Evolutionary conservation across 352 stramenopile genomes (phyloP), one percentile per base, ranked within the genome.

Genomic region (Phytophthora sojae): DNA sequence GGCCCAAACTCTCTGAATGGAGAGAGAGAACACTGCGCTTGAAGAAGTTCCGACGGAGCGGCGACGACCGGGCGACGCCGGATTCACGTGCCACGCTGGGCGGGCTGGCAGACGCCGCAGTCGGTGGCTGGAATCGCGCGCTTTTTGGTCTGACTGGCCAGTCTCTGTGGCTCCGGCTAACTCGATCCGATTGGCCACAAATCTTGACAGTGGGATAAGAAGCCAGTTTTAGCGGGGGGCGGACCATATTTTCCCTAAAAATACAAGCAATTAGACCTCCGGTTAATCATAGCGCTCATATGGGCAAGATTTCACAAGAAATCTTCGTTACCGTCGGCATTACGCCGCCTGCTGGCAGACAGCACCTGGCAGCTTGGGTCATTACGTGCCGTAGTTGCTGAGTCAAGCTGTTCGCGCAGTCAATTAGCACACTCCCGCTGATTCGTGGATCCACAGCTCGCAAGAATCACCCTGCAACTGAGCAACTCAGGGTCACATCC

Each of bases 101-200:
- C 30, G 26, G 5, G n/a, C 17, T 51, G 47, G 47, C 47, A 65
- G 23, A 60, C 51, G 44, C 35, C 26, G 26, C 42, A 71, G 68
- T 75, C 52, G 35, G 54, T 75, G 67, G 67, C 67, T 70, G 56
- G 70, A 73, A 69, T 66, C 39, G 60, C 56, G 57, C 57, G 57
- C 57, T 67, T 65, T 72, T 73, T 29, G 11, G 49, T 70, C 63
- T 71, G 51, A 39, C 29, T 17, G 55, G 23, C n/a, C 25, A 30
- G 17, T 69, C 44, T 61, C 30, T 12, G 23, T 2, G 14, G 8
- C 30, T 21, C 19, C 42, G 42, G 42, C 14, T 23, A 11, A 9
- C 42, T 4, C 4, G 19, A 55, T 57, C 29, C 37, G 61, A 77
- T 77, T 74, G 65, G 64, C 50, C n/a, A 71, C 15, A 65, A 73